These are phyloP conservation scores for Aspergillus sp. DNA, from an alignment of 2,329 filamentous ascomycete genomes.

Conservation along the genomic window DNA sequence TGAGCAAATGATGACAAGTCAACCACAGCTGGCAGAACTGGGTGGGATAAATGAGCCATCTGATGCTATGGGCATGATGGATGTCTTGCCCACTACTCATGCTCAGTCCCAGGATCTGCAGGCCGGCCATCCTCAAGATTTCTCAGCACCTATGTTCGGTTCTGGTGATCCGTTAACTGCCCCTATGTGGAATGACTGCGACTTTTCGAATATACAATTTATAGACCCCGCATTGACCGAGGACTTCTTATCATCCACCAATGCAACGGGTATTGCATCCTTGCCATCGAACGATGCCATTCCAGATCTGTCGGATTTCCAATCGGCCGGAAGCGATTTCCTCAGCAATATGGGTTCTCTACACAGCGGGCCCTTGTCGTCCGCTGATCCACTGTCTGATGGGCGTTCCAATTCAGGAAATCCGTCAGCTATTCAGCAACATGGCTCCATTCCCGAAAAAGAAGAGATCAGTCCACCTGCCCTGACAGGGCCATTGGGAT, in stretches of 20 bases:
- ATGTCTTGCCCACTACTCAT: neutral
- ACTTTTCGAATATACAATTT: neutral
- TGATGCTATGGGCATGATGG: neutral
- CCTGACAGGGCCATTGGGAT: neutral
- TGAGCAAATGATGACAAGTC: neutral
- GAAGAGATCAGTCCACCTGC: neutral
- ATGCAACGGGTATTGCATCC: neutral
- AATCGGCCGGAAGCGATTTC: neutral
- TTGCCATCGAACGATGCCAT: conserved; percentile 12
- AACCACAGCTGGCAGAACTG: neutral
- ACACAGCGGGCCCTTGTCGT: neutral
- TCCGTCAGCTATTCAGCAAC: neutral
- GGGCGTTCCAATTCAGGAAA: neutral
- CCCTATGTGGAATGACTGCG: neutral
- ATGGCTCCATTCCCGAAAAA: neutral
- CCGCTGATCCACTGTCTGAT: neutral
- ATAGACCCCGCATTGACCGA: conserved; percentile 3
- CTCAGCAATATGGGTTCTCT: neutral
- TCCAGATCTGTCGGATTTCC: neutral
- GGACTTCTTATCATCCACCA: neutral
- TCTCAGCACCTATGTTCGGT: neutral
- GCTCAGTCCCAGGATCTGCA: neutral
- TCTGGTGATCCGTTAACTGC: neutral
- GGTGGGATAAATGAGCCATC: neutral
- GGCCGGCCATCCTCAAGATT: neutral